Conservation (phyloP, 768 basidiomycete species). For the Boletellus sp. region DNA sequence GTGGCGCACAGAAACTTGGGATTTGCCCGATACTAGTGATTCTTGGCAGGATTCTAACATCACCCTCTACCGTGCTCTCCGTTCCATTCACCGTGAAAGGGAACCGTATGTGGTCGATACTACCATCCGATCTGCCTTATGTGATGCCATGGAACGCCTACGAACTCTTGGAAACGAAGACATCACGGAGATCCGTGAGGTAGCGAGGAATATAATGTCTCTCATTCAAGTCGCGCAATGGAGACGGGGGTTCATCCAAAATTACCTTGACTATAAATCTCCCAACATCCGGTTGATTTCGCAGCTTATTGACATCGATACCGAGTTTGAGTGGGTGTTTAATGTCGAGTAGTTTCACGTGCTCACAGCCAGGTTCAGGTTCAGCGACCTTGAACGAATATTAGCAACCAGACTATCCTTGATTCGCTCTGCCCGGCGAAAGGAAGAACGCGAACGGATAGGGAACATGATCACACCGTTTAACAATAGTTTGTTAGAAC, state of each 20-base stretch:
- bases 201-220: constrained; percentile 72
- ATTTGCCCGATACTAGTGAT: constrained; percentile 64
- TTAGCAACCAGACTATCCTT: constrained; percentile 80
- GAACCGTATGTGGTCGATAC: constrained; percentile 46
- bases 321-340: constrained; percentile 63
- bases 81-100: constrained; percentile 79
- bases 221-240: constrained; percentile 72
- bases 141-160: constrained; percentile 61
- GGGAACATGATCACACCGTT: constrained; percentile 64
- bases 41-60: constrained; percentile 47
- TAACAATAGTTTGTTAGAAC: constrained; percentile 43
- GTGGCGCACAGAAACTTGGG: constrained; percentile 96
- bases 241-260: constrained; percentile 37
- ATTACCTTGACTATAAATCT: constrained; percentile 30
- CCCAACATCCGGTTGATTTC: constrained; percentile 36
- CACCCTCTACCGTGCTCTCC: constrained; percentile 73
- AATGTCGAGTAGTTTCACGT: neutral
- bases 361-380: constrained; percentile 44
- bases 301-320: constrained; percentile 45
- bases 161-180: constrained; percentile 71
- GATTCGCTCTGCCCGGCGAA: constrained; percentile 64
- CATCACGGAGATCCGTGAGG: constrained; percentile 68
- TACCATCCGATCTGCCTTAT: constrained; percentile 49
- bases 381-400: constrained; percentile 69
- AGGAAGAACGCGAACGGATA: constrained; percentile 72